These are phyloP conservation scores for Daucus carota DNA, from an alignment of 129 eudicot genomes.

Conservation along the genomic window DH1_v3.0 NC_030384.2:29812501-29813000, in stretches of 20 bases:
- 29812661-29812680: background rate
- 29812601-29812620: background rate
- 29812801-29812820: slow-evolving; percentile 63
- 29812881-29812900: background rate
- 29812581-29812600: background rate
- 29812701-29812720: slow-evolving; percentile 98
- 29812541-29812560: background rate
- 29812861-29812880: background rate
- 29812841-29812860: background rate
- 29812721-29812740: slow-evolving; percentile 96
- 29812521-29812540: background rate
- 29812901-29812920: background rate
- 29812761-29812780: slow-evolving; percentile 82
- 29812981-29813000: background rate
- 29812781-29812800: slow-evolving; percentile 98
- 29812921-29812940: background rate
- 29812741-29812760: slow-evolving; percentile 95
- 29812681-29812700: slow-evolving; percentile 83
- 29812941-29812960: background rate
- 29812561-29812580: background rate
- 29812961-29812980: background rate
- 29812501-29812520: background rate
- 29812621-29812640: background rate
- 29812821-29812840: background rate
- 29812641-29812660: background rate